These are phyloP conservation scores for Aspergillus nomiae DNA, from an alignment of 2,329 filamentous ascomycete species.

Conservation along the genomic window DNA sequence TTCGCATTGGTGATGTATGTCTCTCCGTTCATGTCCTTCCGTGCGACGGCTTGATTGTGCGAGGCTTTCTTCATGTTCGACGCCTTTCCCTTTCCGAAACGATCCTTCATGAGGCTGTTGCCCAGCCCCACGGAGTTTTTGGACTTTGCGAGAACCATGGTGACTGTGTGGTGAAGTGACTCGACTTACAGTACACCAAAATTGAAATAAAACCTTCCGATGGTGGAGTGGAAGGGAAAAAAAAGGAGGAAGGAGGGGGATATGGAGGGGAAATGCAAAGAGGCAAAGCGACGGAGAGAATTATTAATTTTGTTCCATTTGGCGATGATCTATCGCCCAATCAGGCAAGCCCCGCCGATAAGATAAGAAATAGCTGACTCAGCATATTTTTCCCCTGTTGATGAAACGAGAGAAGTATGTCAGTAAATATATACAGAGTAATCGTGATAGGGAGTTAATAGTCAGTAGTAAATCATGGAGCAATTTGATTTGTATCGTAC, in stretches of 20 bases:
- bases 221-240: constrained; percentile 18
- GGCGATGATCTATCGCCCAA: constrained; percentile 7
- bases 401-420: too few species aligned
- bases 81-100: constrained; percentile 92
- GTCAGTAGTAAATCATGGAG: background rate
- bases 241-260: background rate
- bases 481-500: background rate
- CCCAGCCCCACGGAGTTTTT: constrained; percentile 94
- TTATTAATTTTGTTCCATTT: constrained; percentile 21
- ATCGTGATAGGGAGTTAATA: background rate
- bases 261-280: background rate
- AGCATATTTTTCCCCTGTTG: constrained; percentile 12
- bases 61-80: constrained; percentile 74
- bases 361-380: constrained; percentile 30
- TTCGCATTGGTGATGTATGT: constrained; percentile 88
- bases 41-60: constrained; percentile 66
- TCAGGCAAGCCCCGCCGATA: constrained; percentile 24
- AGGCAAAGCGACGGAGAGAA: constrained; percentile 11
- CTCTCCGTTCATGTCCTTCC: constrained; percentile 73
- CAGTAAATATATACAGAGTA: background rate
- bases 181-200: background rate
- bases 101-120: constrained; percentile 98
- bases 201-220: background rate
- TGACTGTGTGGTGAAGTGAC: constrained; percentile 27
- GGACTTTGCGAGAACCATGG: constrained; percentile 82